Evolutionary conservation across 2,329 filamentous ascomycete genomes (phyloP).

Genomic region (Tricladium varicosporioides): DNA sequence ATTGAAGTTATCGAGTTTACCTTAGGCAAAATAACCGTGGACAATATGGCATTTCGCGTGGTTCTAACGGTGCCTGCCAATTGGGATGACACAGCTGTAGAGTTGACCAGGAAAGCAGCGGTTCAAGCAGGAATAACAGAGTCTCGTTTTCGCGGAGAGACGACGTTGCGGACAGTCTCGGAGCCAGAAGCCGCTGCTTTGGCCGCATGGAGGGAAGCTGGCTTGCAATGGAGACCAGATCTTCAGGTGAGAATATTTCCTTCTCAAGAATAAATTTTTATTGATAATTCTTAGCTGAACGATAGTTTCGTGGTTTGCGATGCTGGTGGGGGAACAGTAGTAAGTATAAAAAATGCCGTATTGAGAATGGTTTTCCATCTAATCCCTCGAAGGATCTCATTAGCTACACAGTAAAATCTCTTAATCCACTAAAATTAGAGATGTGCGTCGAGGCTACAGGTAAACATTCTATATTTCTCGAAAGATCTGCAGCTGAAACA

Average conservation of each 20-base stretch:
- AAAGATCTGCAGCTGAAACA: not conserved
- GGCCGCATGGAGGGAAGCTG: conserved; percentile 3
- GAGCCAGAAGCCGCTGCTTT: conserved; percentile 14
- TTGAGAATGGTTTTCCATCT: too few species aligned
- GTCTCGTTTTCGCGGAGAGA: not conserved
- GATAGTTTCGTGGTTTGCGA: conserved; percentile 64
- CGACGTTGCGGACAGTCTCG: conserved; percentile 1
- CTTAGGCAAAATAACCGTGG: not conserved
- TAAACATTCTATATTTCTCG: not conserved
- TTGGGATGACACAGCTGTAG: conserved; percentile 31
- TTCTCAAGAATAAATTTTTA: not conserved
- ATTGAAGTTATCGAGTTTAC: not conserved
- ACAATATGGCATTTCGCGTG: conserved; percentile 4
- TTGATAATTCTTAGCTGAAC: not conserved
- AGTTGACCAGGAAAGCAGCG: conserved; percentile 47
- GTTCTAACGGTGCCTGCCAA: conserved; percentile 11
- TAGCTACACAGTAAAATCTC: conserved; percentile 7
- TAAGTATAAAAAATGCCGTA: not conserved
- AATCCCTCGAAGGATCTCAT: conserved; percentile 15
- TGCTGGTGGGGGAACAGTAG: conserved; percentile 46
- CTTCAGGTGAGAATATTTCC: not conserved
- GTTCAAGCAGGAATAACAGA: conserved; percentile 37
- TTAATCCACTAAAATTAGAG: conserved; percentile 6
- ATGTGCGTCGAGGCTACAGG: conserved; percentile 9
- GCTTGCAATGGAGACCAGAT: not conserved